phyloP scores from a whole-genome alignment of 2,329 filamentous ascomycete genomes.

The Xylaria sp. region DNA sequence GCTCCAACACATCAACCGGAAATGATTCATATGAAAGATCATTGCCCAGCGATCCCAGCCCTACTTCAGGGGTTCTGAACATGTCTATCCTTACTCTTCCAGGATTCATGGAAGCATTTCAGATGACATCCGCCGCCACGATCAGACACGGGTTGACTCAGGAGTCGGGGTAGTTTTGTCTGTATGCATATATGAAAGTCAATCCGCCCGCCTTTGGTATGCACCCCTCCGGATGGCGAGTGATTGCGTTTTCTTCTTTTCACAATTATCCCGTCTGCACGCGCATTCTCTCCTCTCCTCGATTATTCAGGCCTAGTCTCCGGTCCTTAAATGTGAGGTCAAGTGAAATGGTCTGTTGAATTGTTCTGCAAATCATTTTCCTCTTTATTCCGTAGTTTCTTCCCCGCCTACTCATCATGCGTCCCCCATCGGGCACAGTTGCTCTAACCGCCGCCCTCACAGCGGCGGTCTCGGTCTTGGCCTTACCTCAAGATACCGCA shows the following conservation, averaged over 20 bases:
- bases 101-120: too few relatives aligned
- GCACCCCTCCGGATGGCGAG: neutral
- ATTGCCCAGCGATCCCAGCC: too few relatives aligned
- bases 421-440: slow-evolving; percentile 1
- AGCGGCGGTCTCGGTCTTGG: slow-evolving; percentile 23
- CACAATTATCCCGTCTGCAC: neutral
- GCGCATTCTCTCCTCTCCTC: neutral
- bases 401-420: slow-evolving; percentile 2
- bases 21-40: too few relatives aligned
- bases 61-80: too few relatives aligned
- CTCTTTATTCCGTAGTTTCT: neutral
- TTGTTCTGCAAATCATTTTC: neutral
- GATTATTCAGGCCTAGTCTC: too few relatives aligned
- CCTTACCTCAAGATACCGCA: slow-evolving; percentile 3
- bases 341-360: too few relatives aligned
- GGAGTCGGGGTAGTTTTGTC: too few relatives aligned
- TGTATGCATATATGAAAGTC: neutral
- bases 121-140: too few relatives aligned
- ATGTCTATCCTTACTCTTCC: too few relatives aligned
- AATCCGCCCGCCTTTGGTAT: neutral
- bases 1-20: too few relatives aligned
- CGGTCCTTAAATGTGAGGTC: neutral
- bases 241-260: neutral
- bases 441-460: slow-evolving; percentile 19
- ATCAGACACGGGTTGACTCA: too few relatives aligned